These are phyloP conservation scores for Blastocrithidia nonstop DNA, from an alignment of 208 protist genomes.

Conservation along the genomic window DNA sequence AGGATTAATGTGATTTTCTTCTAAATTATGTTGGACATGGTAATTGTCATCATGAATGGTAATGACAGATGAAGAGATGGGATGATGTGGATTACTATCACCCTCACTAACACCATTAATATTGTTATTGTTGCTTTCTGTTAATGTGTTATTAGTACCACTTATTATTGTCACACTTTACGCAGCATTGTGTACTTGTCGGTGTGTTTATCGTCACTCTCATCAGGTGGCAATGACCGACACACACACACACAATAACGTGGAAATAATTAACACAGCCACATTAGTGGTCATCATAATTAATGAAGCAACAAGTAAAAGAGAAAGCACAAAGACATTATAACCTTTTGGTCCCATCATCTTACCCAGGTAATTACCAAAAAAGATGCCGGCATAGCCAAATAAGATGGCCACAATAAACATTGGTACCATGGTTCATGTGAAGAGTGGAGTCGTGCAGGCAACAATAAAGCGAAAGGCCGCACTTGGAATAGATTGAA, in stretches of 20 bases:
- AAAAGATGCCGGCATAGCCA: constrained; percentile 12
- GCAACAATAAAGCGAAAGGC: constrained; percentile 19
- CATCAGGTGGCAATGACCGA: constrained; percentile 9
- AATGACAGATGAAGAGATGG: no score
- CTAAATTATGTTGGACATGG: no score
- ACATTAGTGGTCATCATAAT: constrained; percentile 15
- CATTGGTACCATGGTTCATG: constrained; percentile 11
- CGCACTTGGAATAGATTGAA: constrained; percentile 17
- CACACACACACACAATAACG: constrained; percentile 2
- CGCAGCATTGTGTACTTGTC: constrained; percentile 6
- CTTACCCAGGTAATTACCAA: constrained; percentile 17
- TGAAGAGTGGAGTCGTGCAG: constrained; percentile 8
- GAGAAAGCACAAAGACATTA: constrained; percentile 17
- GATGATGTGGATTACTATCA: no score
- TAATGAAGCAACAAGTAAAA: constrained; percentile 18
- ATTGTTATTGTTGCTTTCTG: no score
- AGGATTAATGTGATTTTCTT: no score
- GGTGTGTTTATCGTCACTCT: constrained; percentile 5
- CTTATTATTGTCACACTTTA: no score
- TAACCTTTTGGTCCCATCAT: constrained; percentile 17
- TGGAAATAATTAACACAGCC: constrained; percentile 7
- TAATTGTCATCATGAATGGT: no score
- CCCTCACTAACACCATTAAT: no score
- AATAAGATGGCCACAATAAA: constrained; percentile 11
- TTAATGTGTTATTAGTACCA: no score